Evolutionary conservation across 257 asterid genomes (phyloP).

Genomic region (Solanum clarkiae): DNA sequence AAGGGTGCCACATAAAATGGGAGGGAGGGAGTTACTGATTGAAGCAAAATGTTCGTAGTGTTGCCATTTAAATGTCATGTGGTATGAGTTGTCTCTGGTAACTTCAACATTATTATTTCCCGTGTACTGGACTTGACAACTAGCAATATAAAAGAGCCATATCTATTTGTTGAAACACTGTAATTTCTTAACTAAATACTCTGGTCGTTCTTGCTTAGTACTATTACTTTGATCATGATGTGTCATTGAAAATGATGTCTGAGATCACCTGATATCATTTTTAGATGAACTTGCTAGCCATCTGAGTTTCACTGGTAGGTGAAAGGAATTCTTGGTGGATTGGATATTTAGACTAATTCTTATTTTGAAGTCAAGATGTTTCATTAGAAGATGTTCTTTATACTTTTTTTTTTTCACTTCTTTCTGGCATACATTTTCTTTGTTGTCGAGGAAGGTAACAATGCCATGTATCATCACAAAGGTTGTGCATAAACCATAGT

Average conservation of each 20-base stretch:
- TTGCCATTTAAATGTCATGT: not conserved
- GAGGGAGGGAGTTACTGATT: not conserved
- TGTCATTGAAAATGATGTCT: not conserved
- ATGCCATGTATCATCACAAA: not conserved
- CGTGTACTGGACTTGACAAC: not conserved
- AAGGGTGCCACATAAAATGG: too few relatives aligned
- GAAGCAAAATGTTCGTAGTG: not conserved
- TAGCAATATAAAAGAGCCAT: not conserved
- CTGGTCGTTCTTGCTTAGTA: not conserved
- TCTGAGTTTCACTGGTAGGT: too few relatives aligned
- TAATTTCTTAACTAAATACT: not conserved
- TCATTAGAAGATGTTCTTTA: not conserved
- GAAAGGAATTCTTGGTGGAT: not conserved
- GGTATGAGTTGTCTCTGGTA: not conserved
- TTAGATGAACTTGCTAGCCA: not conserved
- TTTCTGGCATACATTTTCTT: not conserved
- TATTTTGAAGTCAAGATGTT: not conserved
- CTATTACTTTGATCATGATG: not conserved
- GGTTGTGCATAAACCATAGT: not conserved
- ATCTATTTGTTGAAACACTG: not conserved
- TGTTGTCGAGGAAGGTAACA: not conserved
- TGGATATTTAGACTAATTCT: not conserved
- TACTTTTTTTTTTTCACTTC: not conserved
- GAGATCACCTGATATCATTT: not conserved
- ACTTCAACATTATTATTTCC: not conserved